phyloP scores from a whole-genome alignment of 2,329 filamentous ascomycete genomes.

The Dothideomycetidae sp. region DNA sequence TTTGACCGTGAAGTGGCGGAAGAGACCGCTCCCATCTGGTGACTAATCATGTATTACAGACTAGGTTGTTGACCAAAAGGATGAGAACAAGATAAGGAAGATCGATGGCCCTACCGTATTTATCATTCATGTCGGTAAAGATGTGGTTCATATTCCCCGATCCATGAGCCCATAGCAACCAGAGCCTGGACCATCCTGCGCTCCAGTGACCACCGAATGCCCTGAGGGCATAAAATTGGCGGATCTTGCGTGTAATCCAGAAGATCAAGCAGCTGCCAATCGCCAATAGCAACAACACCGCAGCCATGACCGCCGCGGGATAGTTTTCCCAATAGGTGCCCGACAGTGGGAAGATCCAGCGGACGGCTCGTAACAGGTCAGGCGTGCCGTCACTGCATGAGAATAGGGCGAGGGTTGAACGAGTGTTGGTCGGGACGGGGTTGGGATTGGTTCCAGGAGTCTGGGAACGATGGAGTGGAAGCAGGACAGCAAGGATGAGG shows the following conservation, averaged over 20 bases:
- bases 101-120: slow-evolving; percentile 22
- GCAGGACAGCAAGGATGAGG: neutral
- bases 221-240: slow-evolving; percentile 20
- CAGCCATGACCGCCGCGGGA: neutral
- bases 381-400: neutral
- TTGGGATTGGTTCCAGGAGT: neutral
- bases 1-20: too few relatives aligned
- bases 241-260: slow-evolving; percentile 17
- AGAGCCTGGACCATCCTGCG: slow-evolving; percentile 25
- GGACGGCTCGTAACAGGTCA: too few relatives aligned
- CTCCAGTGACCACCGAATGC: slow-evolving; percentile 27
- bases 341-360: too few relatives aligned
- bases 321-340: too few relatives aligned
- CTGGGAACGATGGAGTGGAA: neutral
- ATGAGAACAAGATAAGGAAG: too few relatives aligned
- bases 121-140: slow-evolving; percentile 24
- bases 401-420: neutral
- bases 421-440: neutral
- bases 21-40: too few relatives aligned
- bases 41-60: too few relatives aligned
- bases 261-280: slow-evolving; percentile 13
- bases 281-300: neutral
- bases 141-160: slow-evolving; percentile 26
- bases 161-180: slow-evolving; percentile 23
- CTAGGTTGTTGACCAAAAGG: too few relatives aligned